Evolutionary conservation across 2,329 filamentous ascomycete genomes (phyloP), one percentile per base, ranked within the genome.

Genomic region (Monosporascus ibericus): DNA sequence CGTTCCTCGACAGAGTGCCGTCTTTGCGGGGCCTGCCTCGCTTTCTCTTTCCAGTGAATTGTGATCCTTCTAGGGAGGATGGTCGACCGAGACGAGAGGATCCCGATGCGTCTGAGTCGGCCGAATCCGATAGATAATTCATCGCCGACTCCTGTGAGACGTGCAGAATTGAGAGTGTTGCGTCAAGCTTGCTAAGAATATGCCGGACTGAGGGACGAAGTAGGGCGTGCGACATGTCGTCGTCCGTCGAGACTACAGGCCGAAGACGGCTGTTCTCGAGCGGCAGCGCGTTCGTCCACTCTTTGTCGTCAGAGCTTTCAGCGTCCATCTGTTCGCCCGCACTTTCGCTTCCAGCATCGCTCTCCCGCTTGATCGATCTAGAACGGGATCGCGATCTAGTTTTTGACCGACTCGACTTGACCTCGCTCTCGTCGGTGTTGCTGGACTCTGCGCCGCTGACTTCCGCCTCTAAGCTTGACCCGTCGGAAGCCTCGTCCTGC

Each of bases 201-300:
- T 89, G 85, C n/a, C 85, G 77, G 11, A 88, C 78, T 0, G 82
- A 78, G 0, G 90, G 89, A 0, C 78, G 77, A 17, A 96, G 72
- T 5, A 95, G 73, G 2, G 70, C 66, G 53, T 78, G 74, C 0
- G 89, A 88, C 47, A 75, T 66, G 2, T 87, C 84, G 58, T 95
- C 90, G 60, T 95, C 86, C 1, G 82, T 78, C 7, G 87, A 79
- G 5, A 89, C 69, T 2, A 78, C 74, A 0, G 87, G 82, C 11
- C 69, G 67, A 36, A 74, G 71, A 18, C 6, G 48, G 6, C 48
- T 52, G 46, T 49, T 55, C 47, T 52, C 50, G 7, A 36, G 30
- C 30, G 36, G n/a, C 5, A 42, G 24, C 6, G 52, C 25, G 37
- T 25, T 37, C 18, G 38, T 22, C 17, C 38, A 44, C 5, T 48